Evolutionary conservation across 2,329 filamentous ascomycete genomes (phyloP).

Genomic region (Claviceps paspali): DNA sequence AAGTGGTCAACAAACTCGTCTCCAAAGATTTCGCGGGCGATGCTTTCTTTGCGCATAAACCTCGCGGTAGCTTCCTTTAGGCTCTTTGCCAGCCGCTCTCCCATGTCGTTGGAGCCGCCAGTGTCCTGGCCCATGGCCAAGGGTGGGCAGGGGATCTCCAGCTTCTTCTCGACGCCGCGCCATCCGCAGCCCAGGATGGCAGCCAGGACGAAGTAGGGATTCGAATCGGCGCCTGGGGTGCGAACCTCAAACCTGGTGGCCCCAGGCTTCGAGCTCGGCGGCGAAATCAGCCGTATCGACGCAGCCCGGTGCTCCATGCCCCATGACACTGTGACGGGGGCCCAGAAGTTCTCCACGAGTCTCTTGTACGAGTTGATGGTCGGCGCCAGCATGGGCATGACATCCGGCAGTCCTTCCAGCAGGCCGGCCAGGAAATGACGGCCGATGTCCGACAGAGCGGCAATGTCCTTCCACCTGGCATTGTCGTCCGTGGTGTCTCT

Average conservation of each 20-base stretch:
- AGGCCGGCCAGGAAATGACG: conserved; percentile 87
- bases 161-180: conserved; percentile 83
- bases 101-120: conserved; percentile 54
- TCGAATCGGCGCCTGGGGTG: conserved; percentile 86
- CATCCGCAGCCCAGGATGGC: conserved; percentile 80
- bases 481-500: conserved; percentile 57
- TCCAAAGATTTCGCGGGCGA: conserved; percentile 87
- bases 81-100: conserved; percentile 66
- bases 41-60: conserved; percentile 63
- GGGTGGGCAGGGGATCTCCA: conserved; percentile 68
- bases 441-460: conserved; percentile 70
- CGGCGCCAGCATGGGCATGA: conserved; percentile 90
- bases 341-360: conserved; percentile 98
- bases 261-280: conserved; percentile 69
- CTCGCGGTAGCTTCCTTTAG: conserved; percentile 69
- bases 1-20: conserved; percentile 95
- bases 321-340: conserved; percentile 94
- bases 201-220: conserved; percentile 73
- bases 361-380: conserved; percentile 98
- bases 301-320: conserved; percentile 89
- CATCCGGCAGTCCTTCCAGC: conserved; percentile 74
- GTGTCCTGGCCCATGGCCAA: conserved; percentile 75
- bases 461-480: conserved; percentile 59
- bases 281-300: conserved; percentile 76
- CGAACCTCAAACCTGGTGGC: conserved; percentile 87